These are phyloP conservation scores for Phytophthora pini DNA, from an alignment of 352 stramenopile species.

Conservation along the genomic window DNA sequence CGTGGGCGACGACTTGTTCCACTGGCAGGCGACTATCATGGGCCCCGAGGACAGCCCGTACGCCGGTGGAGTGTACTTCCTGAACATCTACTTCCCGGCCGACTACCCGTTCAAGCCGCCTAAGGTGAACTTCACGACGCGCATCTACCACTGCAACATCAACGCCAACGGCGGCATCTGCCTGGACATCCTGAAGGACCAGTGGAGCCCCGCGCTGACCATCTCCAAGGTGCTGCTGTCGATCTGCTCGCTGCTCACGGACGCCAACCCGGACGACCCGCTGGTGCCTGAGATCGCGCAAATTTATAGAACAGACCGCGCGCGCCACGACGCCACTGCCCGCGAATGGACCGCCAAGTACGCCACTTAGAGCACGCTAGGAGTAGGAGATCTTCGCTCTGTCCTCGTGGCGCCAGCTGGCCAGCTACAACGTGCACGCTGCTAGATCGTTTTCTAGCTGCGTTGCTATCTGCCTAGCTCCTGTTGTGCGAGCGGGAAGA, in stretches of 20 bases:
- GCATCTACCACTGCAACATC: slow-evolving; percentile 99
- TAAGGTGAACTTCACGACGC: slow-evolving; percentile 99
- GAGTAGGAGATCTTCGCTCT: slow-evolving; percentile 44
- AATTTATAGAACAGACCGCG: slow-evolving; percentile 95
- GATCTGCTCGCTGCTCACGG: slow-evolving; percentile 99
- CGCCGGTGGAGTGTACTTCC: slow-evolving; percentile 97
- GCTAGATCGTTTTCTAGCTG: slow-evolving; percentile 9
- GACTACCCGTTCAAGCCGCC: slow-evolving; percentile 99
- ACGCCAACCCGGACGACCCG: slow-evolving; percentile 99
- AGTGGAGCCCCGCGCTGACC: slow-evolving; percentile 99
- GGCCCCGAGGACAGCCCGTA: slow-evolving; percentile 98
- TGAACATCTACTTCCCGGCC: slow-evolving; percentile 99
- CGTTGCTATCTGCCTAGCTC: background rate
- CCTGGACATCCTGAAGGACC: slow-evolving; percentile 99
- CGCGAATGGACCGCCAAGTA: slow-evolving; percentile 99
- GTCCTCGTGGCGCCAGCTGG: slow-evolving; percentile 10
- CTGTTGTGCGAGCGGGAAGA: slow-evolving; percentile 14
- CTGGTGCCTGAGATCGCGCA: slow-evolving; percentile 93
- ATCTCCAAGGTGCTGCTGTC: slow-evolving; percentile 99
- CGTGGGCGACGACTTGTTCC: slow-evolving; percentile 98
- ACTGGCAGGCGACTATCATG: slow-evolving; percentile 98
- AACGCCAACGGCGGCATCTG: slow-evolving; percentile 99
- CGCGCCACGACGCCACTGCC: slow-evolving; percentile 95
- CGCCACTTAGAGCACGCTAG: slow-evolving; percentile 93
- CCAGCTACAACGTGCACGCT: background rate